Percentiles rank a stretch among this genome's conserved stretches.
phyloP scores from a whole-genome alignment of 148 eudicot species.

The Euryodendron excelsum region DNA sequence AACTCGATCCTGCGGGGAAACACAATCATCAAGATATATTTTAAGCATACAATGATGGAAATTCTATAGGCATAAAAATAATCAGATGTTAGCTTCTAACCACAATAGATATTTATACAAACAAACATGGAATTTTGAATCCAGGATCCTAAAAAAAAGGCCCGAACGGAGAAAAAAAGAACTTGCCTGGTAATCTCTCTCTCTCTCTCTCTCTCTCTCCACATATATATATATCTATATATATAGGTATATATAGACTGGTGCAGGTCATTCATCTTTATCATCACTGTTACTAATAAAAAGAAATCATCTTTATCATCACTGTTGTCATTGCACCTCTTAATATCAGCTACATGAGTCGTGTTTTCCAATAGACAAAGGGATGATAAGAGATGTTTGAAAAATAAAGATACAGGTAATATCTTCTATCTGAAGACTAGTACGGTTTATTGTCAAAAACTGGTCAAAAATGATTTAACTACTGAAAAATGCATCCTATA shows the following conservation, averaged over 20 bases:
- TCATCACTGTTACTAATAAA: too few relatives aligned
- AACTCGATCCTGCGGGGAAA: constrained; percentile 44
- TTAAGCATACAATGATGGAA: background rate
- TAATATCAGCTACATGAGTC: too few relatives aligned
- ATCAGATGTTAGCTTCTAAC: background rate
- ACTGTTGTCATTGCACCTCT: too few relatives aligned
- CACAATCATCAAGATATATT: background rate
- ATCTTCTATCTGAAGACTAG: background rate
- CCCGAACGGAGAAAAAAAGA: background rate
- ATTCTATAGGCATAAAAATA: background rate
- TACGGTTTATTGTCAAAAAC: background rate
- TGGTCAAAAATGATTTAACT: background rate
- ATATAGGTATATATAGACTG: too few relatives aligned
- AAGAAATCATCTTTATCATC: too few relatives aligned
- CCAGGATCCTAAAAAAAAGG: background rate
- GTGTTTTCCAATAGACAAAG: too few relatives aligned
- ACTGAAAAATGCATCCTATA: background rate
- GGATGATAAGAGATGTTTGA: too few relatives aligned
- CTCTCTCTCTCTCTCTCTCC: too few relatives aligned
- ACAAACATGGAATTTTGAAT: background rate
- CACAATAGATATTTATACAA: background rate
- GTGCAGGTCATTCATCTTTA: too few relatives aligned
- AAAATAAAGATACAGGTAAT: too few relatives aligned
- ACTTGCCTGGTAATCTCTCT: too few relatives aligned
- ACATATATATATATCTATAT: too few relatives aligned